Evolutionary conservation across 176 grass and related monocot species (phyloP), one percentile per base, ranked within the genome.

Genomic region (Eleusine coracana): DNA sequence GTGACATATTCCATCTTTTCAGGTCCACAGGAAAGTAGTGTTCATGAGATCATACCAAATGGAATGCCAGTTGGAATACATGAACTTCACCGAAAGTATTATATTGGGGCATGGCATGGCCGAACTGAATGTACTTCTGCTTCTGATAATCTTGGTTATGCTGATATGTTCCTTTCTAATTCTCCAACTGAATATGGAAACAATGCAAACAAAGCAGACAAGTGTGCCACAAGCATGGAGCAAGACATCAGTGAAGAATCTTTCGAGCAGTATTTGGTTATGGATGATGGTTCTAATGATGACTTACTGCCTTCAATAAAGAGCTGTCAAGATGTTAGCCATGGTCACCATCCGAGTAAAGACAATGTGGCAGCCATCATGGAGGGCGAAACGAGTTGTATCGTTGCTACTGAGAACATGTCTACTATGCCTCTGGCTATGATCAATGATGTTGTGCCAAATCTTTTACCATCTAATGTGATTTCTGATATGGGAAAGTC

Each of bases 181-280:
- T 76, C 46, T 67, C 37, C 60, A 76, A 52, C 46, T 44, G 61
- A 44, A 41, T 25, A 55, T 67, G 61, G 49, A 67, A 58, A 44
- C 36, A 56, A 76, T 67, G 23, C 23, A 76, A 31, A 31, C 48
- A 42, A 68, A 55, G 10, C 36, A 41, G 62, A 66, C 5, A 52
- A 67, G 48, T 55, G 9, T 83, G 66, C 68, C 65, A 56, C 50
- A 71, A 77, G 12, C 37, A 15, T 45, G 59, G 79, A 62, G 23
- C n/a, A 71, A 70, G 45, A 65, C n/a, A 23, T 31, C 31, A 8
- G 25, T 65, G 45, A 76, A 65, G 79, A 76, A 44, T 54, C 45
- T 5, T 37, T 10, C 55, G 66, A 54, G 34, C 70, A 20, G 3
- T 72, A 17, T 71, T 77, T 71, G n/a, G 65, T 52, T 83, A 42